Evolutionary conservation across 2,329 filamentous ascomycete species (phyloP), one percentile per base, ranked within the genome.

Genomic region (Dactylellina sp.): DNA sequence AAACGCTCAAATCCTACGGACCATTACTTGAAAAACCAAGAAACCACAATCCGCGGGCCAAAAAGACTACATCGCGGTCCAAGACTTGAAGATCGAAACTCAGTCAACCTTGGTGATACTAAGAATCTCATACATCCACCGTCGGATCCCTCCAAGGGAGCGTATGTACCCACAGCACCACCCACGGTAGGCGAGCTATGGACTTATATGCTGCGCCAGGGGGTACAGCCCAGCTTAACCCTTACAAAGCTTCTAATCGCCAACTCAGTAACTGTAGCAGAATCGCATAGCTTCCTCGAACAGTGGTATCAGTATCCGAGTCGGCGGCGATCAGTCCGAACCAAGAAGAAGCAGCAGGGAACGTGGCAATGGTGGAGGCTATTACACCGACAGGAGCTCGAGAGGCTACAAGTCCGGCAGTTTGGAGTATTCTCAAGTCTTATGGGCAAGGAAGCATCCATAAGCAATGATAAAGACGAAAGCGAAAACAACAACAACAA

Each of bases 141-240:
- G 7, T 42, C 64, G 11, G 70, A 74, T 20, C 77, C 76, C 1
- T 49, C 66, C 2, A 68, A 71, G 9, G 71, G 77, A 11, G 56
- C 76, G 2, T 76, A 72, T 40, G 44, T 77, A 9, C 55, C 57
- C 14, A 64, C 64, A 0, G 62, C 66, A 12, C 65, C 76, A 4
- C 78, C 77, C 3, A 46, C 42, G 4, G 44, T 77, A 3, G 63
- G 74, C 2, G 75, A 77, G 28, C 75, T 79, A 9, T 77, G 61
- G 61, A 1, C 20, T n/a, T 32, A 56, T 20, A 66, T 74, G 61
- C 25, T 56, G 20, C 70, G 70, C 12, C 64, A 52, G 3, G 39
- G 35, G 16, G 28, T 74, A 20, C 53, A 61, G 25, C 70, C 70
- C 28, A 62, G 55, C 6, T 12, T 74, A 6, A 18, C 35, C 7